Percentiles rank a stretch among this genome's conserved stretches.
Conservation (phyloP, 208 protist species). For the Porcisia deanei region DNA sequence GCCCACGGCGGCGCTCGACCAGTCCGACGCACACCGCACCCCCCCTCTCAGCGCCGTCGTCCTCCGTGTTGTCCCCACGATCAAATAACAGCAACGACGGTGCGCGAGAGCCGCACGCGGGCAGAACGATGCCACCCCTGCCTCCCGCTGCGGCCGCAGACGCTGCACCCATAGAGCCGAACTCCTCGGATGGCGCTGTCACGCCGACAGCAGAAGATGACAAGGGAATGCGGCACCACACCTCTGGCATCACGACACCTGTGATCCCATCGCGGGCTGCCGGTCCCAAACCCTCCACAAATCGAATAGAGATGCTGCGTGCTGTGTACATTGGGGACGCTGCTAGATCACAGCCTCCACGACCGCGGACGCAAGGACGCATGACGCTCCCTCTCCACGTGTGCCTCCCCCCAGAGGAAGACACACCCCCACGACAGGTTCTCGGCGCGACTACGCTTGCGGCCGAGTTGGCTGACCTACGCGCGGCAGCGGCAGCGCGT, state of each 20-base stretch:
- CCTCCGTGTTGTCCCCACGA: not conserved
- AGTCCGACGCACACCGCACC: not conserved
- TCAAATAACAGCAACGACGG: not conserved
- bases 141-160: not conserved
- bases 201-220: not conserved
- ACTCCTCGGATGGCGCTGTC: too few relatives aligned
- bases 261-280: not conserved
- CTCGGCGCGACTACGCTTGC: conserved; percentile 3
- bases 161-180: too few relatives aligned
- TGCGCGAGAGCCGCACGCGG: not conserved
- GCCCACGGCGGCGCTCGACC: not conserved
- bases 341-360: not conserved
- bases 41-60: not conserved
- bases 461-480: conserved; percentile 7
- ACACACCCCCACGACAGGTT: not conserved
- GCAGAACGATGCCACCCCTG: not conserved
- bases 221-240: not conserved
- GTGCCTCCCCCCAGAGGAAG: conserved; percentile 24
- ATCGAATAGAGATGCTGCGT: conserved; percentile 8
- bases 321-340: conserved; percentile 14
- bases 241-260: not conserved
- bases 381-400: conserved; percentile 29
- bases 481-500: conserved; percentile 9
- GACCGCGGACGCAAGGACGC: not conserved
- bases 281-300: not conserved